Evolutionary conservation across 2,329 filamentous ascomycete genomes (phyloP).

Genomic region (Diplodia scrobiculata): DNA sequence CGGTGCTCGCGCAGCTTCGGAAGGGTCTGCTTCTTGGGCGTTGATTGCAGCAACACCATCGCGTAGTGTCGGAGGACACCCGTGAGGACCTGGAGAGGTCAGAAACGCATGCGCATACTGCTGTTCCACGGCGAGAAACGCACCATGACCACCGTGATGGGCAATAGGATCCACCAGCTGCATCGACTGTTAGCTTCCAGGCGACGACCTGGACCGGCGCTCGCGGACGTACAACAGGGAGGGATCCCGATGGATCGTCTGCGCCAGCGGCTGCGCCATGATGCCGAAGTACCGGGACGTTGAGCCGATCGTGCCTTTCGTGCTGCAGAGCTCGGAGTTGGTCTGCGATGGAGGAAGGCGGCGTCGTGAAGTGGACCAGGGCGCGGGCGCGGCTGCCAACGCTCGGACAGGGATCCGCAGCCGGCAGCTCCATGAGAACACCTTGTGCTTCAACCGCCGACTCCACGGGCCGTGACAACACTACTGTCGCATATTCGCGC

Average conservation of each 20-base stretch:
- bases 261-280: constrained; percentile 84
- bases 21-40: constrained; percentile 79
- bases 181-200: constrained; percentile 30
- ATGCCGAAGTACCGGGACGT: constrained; percentile 33
- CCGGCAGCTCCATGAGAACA: constrained; percentile 41
- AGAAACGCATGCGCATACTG: constrained; percentile 29
- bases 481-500: neutral
- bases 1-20: constrained; percentile 80
- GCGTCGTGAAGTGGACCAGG: constrained; percentile 14
- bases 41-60: constrained; percentile 80
- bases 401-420: constrained; percentile 37
- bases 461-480: constrained; percentile 29
- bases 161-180: constrained; percentile 98
- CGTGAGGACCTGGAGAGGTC: constrained; percentile 65
- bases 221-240: constrained; percentile 78
- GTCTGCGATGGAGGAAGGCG: constrained; percentile 19
- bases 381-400: constrained; percentile 19
- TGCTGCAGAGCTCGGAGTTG: neutral
- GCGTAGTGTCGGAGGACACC: constrained; percentile 96
- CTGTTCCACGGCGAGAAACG: constrained; percentile 21
- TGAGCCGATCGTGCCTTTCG: neutral
- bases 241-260: constrained; percentile 98
- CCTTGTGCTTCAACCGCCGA: constrained; percentile 38
- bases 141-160: constrained; percentile 97
- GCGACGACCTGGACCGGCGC: neutral